Evolutionary conservation across 2,329 filamentous ascomycete genomes (phyloP).

Genomic region (Orbilia javanica): DNA sequence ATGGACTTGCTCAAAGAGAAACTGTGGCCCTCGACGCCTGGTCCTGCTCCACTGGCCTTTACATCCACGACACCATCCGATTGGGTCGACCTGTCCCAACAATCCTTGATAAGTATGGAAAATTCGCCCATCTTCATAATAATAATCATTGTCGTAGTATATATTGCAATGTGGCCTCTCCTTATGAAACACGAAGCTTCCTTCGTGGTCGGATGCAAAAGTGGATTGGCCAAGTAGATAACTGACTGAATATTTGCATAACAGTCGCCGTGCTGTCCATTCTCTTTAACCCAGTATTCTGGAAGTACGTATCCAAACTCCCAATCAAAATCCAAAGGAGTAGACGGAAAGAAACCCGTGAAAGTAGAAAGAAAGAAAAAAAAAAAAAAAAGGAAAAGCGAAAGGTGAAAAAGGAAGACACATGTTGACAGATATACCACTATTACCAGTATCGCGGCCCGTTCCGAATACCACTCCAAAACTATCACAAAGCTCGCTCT

Average conservation of each 20-base stretch:
- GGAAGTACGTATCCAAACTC: slow-evolving; percentile 80
- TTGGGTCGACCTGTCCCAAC: slow-evolving; percentile 57
- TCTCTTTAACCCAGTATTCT: slow-evolving; percentile 97
- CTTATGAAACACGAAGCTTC: slow-evolving; percentile 6
- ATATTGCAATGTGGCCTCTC: slow-evolving; percentile 7
- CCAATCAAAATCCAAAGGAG: slow-evolving; percentile 72
- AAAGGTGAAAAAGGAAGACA: neutral
- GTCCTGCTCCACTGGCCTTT: slow-evolving; percentile 36
- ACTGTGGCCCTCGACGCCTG: slow-evolving; percentile 45
- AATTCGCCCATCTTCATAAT: neutral
- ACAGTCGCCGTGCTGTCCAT: slow-evolving; percentile 84
- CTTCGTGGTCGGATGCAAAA: neutral
- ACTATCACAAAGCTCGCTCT: slow-evolving; percentile 87
- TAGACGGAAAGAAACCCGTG: no score
- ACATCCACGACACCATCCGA: slow-evolving; percentile 44
- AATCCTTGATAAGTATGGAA: slow-evolving; percentile 50
- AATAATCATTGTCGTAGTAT: neutral
- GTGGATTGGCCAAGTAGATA: neutral
- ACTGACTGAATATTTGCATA: neutral
- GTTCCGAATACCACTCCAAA: slow-evolving; percentile 88
- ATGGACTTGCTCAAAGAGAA: slow-evolving; percentile 54
- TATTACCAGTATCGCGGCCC: slow-evolving; percentile 36
- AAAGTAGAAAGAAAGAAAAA: neutral
- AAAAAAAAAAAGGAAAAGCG: neutral
- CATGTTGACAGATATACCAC: slow-evolving; percentile 13